Conservation (phyloP, 73 alveolate species). For the Paramecium sexaurelia region DNA sequence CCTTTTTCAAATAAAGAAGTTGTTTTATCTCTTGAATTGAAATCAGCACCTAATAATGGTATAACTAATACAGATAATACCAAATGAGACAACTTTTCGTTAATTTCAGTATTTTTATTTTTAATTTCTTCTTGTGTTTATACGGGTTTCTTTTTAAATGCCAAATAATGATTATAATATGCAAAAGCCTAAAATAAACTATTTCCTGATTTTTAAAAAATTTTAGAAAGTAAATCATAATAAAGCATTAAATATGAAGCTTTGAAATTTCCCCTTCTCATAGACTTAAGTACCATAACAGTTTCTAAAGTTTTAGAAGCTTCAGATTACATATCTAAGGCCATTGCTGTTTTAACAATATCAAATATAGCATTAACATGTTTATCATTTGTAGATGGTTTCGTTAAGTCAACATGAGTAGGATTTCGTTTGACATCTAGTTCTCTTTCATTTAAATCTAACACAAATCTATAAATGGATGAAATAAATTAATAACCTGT, state of each 20-base stretch:
- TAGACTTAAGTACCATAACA: not conserved
- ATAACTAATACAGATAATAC: constrained; percentile 37
- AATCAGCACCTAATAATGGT: not conserved
- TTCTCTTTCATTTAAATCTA: constrained; percentile 49
- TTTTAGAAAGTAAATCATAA: constrained; percentile 10
- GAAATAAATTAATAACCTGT: not conserved
- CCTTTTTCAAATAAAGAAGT: constrained; percentile 32
- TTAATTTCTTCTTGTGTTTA: constrained; percentile 3
- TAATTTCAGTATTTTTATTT: not conserved
- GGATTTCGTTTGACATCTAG: constrained; percentile 31
- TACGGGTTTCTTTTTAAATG: constrained; percentile 45
- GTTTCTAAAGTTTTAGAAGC: constrained; percentile 43
- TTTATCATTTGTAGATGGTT: constrained; percentile 44
- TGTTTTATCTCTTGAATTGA: not conserved
- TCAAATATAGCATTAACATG: constrained; percentile 45
- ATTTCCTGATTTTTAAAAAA: constrained; percentile 10
- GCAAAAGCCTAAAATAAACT: constrained; percentile 34
- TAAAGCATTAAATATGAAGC: not conserved
- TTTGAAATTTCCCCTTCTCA: constrained; percentile 43
- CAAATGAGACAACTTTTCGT: constrained; percentile 6
- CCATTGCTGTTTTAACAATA: constrained; percentile 46
- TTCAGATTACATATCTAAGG: constrained; percentile 9
- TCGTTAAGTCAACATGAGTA: constrained; percentile 33
- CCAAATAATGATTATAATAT: constrained; percentile 39
- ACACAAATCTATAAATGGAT: not conserved